Evolutionary conservation across 352 stramenopile species (phyloP), one percentile per base, ranked within the genome.

Genomic region (Hyaloperonospora arabidopsidis): DNA sequence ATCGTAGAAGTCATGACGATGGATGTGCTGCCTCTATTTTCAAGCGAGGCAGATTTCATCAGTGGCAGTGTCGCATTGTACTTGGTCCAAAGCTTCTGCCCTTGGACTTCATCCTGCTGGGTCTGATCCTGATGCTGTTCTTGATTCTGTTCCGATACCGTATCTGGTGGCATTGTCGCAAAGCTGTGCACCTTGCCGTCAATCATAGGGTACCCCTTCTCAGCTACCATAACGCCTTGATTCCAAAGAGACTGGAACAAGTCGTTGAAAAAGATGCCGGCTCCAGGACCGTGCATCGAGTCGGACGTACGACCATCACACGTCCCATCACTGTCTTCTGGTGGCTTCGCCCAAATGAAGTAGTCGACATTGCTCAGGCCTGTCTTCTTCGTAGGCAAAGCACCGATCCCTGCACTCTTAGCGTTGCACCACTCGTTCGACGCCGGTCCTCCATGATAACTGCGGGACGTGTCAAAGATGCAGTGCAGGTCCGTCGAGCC

Each of bases 361-460:
- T 88, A 88, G 57, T 88, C 78, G 12, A 90, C 64, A 45, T 81
- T 75, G 22, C 35, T 46, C 41, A 81, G 59, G 10, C 74, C 74
- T 1, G 76, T 87, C 49, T 78, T 41, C 52, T 54, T 62, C 12
- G 75, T 84, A 5, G 79, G 79, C 8, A 72, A 54, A 12, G 70
- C 54, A 38, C 79, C 77, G 21, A 89, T 75, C n/a, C 72, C 79
- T 21, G 69, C 77, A 6, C 43, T 67, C 52, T 80, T 79, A 28
- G 74, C 66, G 48, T 87, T 87, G 63, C 79, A 89, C 79, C 79
- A 89, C 39, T 89, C 79, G 11, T 68, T 65, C 1, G 57, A 78
- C 0, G 52, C 46, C 7, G 73, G 68, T 1, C 49, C 60, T 21
- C 69, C 72, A 18, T 78, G 70, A 51, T 72, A 83, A 56, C 82